These are phyloP conservation scores for Nakaseomyces delphensis DNA, from an alignment of 1,139 yeast species.

Conservation along the genomic window DNA sequence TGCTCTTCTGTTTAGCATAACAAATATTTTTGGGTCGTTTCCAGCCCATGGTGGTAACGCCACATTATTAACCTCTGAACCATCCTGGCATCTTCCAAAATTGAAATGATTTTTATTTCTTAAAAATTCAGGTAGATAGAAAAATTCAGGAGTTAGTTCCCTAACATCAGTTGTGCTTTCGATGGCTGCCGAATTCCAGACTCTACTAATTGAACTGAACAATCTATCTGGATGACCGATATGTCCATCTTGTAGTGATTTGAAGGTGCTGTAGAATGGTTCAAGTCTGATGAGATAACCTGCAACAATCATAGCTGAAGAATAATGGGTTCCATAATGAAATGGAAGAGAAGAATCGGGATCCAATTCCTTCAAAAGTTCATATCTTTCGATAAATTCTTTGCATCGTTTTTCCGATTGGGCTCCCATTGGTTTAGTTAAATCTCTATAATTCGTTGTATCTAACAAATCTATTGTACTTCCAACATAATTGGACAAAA, in stretches of 20 bases:
- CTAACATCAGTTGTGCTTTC: conserved; percentile 82
- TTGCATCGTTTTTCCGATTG: conserved; percentile 51
- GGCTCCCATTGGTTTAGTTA: conserved; percentile 86
- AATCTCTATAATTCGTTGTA: conserved; percentile 57
- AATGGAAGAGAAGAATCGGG: conserved; percentile 52
- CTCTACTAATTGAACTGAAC: conserved; percentile 59
- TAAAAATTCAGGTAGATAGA: conserved; percentile 67
- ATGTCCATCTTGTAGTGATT: conserved; percentile 73
- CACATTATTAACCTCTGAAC: conserved; percentile 52
- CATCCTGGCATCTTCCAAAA: conserved; percentile 61
- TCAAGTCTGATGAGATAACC: conserved; percentile 64
- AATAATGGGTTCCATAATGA: conserved; percentile 87
- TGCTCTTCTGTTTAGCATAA: conserved; percentile 69
- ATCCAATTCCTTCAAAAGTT: conserved; percentile 40
- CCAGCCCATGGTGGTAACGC: conserved; percentile 75
- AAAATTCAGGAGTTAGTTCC: conserved; percentile 79
- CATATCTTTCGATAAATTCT: conserved; percentile 60
- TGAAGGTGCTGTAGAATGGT: conserved; percentile 73
- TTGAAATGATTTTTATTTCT: conserved; percentile 54
- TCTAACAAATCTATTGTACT: conserved; percentile 51
- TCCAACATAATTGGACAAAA: conserved; percentile 68
- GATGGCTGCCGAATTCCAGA: conserved; percentile 70
- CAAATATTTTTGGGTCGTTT: conserved; percentile 60
- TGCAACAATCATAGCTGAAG: conserved; percentile 86
- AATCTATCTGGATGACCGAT: conserved; percentile 82